Percentiles rank a stretch among this genome's conserved stretches.
phyloP scores from a whole-genome alignment of 352 stramenopile genomes.

The Globisporangium megalacanthum region DNA sequence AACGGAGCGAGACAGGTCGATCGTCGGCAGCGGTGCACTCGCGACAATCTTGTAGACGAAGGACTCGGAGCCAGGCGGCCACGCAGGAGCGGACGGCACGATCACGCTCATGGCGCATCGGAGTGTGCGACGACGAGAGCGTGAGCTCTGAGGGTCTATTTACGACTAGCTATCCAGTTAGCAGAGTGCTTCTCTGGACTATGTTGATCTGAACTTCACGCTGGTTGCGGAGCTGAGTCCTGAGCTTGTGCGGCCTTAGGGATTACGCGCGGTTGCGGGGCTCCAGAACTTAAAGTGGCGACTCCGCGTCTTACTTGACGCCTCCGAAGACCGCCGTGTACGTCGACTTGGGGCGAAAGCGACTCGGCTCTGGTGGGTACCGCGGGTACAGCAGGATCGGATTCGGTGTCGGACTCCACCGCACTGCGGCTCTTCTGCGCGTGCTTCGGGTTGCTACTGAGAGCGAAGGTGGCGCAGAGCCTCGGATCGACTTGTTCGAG shows the following conservation, averaged over 20 bases:
- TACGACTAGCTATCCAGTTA: background rate
- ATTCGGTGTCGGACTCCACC: slow-evolving; percentile 15
- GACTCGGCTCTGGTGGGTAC: slow-evolving; percentile 35
- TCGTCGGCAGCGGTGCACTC: slow-evolving; percentile 4
- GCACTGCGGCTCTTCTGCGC: background rate
- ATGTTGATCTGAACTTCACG: no score
- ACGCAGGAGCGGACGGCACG: background rate
- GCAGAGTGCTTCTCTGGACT: no score
- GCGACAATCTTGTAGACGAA: slow-evolving; percentile 15
- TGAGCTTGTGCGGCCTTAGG: no score
- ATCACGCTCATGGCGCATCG: background rate
- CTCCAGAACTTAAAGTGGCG: no score
- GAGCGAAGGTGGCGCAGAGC: background rate
- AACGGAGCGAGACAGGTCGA: slow-evolving; percentile 11
- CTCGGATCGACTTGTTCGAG: background rate
- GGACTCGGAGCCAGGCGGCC: background rate
- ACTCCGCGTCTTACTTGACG: background rate
- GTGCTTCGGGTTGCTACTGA: background rate
- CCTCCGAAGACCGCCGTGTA: slow-evolving; percentile 30
- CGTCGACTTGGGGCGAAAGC: slow-evolving; percentile 33
- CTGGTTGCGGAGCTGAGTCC: no score
- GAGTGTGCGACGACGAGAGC: no score
- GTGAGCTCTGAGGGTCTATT: background rate
- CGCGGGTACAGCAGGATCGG: slow-evolving; percentile 44
- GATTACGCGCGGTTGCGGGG: no score